Base-by-base conservation (phyloP, 768 basidiomycete species). In the Serendipita sp. region DNA sequence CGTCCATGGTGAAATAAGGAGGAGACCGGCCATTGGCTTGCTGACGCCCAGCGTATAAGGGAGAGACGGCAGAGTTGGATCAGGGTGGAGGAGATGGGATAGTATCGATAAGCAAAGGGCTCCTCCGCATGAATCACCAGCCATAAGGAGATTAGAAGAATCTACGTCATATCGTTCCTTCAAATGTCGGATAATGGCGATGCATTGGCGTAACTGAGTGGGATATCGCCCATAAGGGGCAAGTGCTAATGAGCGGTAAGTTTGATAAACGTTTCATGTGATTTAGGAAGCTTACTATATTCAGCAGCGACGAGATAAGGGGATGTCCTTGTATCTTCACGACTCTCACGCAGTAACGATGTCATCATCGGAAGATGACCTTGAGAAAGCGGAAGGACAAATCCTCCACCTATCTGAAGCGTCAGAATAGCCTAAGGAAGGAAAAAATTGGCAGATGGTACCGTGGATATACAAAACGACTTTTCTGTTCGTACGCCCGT, bases 1-100 rank as follows among this genome's bases (percentile, higher is more conserved):
- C 17, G 53, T 58, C 53, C 53, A 58, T 22, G 53, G 53, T 3
- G 53, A 58, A n/a, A 58, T 58, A 7, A 58, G 53, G 24, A 58
- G 30, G 30, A 58, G 24, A 31, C 53, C 53, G 31, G 53, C 53
- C 17, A 58, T 20, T 2, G 53, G 53, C n/a, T 3, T 33, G 9
- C 1, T 58, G 7, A 31, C 22, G n/a, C 20, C 53, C 30, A 11
- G 11, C 9, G 53, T 24, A 31, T 24, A 58, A n/a, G 53, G 53
- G 31, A 31, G 53, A 11, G 11, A n/a, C n/a, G 30, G 30, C 11
- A 58, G 20, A 11, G 22, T 58, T 26, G 53, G 53, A 28, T 3
- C 3, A n/a, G 53, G 53, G 24, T 58, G 53, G 31, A 58, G 53
- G 9, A 58, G 20, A 13, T 58, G 53, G 11, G 53, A 58, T 13